These are phyloP conservation scores for Dactylellina leptospora DNA, from an alignment of 2,329 filamentous ascomycete species.

Conservation along the genomic window DNA sequence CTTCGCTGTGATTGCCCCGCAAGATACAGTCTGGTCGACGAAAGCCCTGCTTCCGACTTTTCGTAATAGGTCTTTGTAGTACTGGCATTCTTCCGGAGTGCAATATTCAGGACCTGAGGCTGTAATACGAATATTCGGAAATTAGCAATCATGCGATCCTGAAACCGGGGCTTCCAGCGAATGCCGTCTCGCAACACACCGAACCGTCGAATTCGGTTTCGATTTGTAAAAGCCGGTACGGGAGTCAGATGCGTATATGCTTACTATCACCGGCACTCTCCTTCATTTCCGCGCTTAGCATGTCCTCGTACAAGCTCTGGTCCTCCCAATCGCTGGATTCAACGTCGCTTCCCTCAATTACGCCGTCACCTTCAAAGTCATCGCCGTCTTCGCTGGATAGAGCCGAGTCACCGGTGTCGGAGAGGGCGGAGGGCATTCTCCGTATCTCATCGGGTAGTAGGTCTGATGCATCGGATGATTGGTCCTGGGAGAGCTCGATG, in stretches of 20 bases:
- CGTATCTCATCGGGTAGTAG: constrained; percentile 58
- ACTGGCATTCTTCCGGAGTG: constrained; percentile 73
- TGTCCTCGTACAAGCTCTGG: constrained; percentile 72
- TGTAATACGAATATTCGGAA: not conserved
- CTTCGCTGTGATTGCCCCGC: constrained; percentile 76
- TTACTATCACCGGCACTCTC: constrained; percentile 66
- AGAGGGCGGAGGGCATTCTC: constrained; percentile 42
- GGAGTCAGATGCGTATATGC: constrained; percentile 53
- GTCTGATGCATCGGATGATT: constrained; percentile 58
- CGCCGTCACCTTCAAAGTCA: constrained; percentile 56
- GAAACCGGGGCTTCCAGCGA: not conserved
- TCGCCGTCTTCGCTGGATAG: constrained; percentile 59
- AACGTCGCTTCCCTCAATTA: constrained; percentile 54
- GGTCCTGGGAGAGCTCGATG: constrained; percentile 50
- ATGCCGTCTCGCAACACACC: not conserved
- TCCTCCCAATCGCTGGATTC: constrained; percentile 69
- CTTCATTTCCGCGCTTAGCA: constrained; percentile 67
- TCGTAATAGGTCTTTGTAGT: constrained; percentile 75
- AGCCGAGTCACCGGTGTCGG: constrained; percentile 35
- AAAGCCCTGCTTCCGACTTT: constrained; percentile 81
- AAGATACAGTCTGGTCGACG: constrained; percentile 74
- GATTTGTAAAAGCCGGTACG: not conserved
- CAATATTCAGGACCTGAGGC: constrained; percentile 65
- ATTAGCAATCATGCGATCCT: constrained; percentile 12
- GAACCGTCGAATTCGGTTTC: not conserved